Evolutionary conservation across 2,329 filamentous ascomycete genomes (phyloP).

Genomic region (Colletotrichum filicis): DNA sequence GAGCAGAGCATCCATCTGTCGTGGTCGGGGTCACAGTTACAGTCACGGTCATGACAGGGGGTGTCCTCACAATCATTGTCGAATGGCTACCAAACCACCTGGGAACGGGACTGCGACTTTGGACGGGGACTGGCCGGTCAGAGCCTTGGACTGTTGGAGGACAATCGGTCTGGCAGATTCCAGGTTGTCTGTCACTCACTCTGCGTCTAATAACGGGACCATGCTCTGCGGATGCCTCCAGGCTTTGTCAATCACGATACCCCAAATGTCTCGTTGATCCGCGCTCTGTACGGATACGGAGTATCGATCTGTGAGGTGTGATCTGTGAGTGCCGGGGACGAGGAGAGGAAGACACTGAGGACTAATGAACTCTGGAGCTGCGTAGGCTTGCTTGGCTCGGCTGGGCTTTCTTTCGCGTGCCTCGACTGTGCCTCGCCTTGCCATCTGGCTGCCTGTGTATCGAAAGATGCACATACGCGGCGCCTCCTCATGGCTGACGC

Average conservation of each 20-base stretch:
- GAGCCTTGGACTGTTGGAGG: background rate
- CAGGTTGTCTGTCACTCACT: background rate
- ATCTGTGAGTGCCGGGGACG: no score
- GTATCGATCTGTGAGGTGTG: no score
- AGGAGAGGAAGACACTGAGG: background rate
- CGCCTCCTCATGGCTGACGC: background rate
- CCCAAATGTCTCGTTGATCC: no score
- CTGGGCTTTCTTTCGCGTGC: background rate
- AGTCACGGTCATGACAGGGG: background rate
- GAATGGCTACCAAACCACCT: background rate
- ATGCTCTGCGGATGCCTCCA: background rate
- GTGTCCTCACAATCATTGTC: background rate
- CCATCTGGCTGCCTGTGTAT: background rate
- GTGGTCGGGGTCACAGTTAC: background rate
- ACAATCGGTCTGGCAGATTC: background rate
- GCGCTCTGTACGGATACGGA: no score
- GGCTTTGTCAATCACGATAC: background rate
- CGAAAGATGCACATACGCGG: background rate
- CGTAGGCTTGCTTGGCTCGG: background rate
- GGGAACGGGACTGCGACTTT: background rate
- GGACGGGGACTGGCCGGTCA: constrained; percentile 8
- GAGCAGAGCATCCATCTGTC: background rate
- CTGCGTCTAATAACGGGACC: background rate
- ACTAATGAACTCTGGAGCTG: background rate
- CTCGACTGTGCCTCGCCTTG: no score